Conservation (phyloP, 2,329 filamentous ascomycete genomes). For the Colletotrichum camelliae region DNA sequence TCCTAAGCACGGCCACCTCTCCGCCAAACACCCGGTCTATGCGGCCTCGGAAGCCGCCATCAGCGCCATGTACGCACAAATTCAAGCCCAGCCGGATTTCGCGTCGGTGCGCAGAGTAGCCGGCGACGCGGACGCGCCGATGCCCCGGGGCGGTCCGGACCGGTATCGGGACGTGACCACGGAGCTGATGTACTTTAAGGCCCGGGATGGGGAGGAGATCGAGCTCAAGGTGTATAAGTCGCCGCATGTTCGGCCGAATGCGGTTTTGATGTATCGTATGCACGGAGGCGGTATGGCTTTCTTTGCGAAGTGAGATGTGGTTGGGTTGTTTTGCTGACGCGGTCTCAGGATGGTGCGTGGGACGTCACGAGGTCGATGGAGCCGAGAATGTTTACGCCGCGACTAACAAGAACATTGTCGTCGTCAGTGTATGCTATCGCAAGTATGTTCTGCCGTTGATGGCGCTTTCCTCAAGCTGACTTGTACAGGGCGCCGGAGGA, state of each 20-base stretch:
- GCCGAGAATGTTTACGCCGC: conserved; percentile 38
- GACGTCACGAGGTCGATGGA: conserved; percentile 37
- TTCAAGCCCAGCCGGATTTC: conserved; percentile 29
- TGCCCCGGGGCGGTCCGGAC: conserved; percentile 33
- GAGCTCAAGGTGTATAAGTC: conserved; percentile 41
- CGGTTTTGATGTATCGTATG: conserved; percentile 35
- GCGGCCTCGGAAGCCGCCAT: conserved; percentile 19
- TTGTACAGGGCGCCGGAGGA: conserved; percentile 39
- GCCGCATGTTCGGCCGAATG: conserved; percentile 23
- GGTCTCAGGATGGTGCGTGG: conserved; percentile 30
- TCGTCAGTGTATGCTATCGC: conserved; percentile 42
- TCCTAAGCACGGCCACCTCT: conserved; percentile 39
- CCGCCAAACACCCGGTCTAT: neutral
- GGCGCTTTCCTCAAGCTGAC: conserved; percentile 9
- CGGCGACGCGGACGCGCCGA: conserved; percentile 25
- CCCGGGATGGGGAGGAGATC: conserved; percentile 37
- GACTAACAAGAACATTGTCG: conserved; percentile 35
- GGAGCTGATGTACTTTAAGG: conserved; percentile 30
- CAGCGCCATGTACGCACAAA: conserved; percentile 32
- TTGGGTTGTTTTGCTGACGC: neutral
- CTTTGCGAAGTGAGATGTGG: neutral
- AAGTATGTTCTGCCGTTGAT: conserved; percentile 27
- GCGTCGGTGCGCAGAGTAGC: conserved; percentile 29
- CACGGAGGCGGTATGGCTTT: conserved; percentile 36
- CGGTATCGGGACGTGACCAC: conserved; percentile 36